Evolutionary conservation across 1,284 basidiomycete species (phyloP), one percentile per base, ranked within the genome.

Genomic region (Rhodotorula sp.): DNA sequence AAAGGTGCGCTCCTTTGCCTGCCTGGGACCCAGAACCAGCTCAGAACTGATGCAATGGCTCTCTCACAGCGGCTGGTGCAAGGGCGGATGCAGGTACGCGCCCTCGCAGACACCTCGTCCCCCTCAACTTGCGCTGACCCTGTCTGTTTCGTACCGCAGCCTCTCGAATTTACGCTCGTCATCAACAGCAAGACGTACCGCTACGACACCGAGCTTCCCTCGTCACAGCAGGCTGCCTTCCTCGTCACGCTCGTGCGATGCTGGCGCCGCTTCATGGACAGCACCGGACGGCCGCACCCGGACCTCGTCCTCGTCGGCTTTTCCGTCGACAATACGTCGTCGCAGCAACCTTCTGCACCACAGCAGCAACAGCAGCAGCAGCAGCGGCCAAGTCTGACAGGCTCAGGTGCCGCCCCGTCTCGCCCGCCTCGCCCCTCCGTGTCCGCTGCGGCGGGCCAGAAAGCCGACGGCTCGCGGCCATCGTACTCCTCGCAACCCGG

Each of bases 171-270:
- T 81, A 90, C 89, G 72, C 86, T 97, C 68, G 90, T 90, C 1
- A 86, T 97, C 72, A 88, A 90, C 62, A 64, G 61, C 21, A 87
- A 93, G 80, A 89, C 91, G 25, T 97, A 97, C 82, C 86, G 85
- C 78, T 97, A 93, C 92, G 86, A 89, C 78, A 91, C 92, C 0
- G 93, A 94, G 79, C 86, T 86, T 65, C 80, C 86, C 4, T 68
- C 69, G 49, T 80, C 81, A 21, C 91, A 95, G 74, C 92, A 94
- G 80, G 79, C 84, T 10, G 82, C 83, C 19, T 97, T 97, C 80
- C 81, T 96, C 58, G 85, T 86, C 53, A 84, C 89, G 0, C 77
- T 90, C 50, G 83, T 92, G 69, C 85, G 88, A 67, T 85, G 92
- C n/a, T 93, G 90, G 81, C 85, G 86, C 57, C 83, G 73, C 46